These are phyloP conservation scores for Suhomyces sp. DNA, from an alignment of 805 yeast genomes.

Conservation along the genomic window DNA sequence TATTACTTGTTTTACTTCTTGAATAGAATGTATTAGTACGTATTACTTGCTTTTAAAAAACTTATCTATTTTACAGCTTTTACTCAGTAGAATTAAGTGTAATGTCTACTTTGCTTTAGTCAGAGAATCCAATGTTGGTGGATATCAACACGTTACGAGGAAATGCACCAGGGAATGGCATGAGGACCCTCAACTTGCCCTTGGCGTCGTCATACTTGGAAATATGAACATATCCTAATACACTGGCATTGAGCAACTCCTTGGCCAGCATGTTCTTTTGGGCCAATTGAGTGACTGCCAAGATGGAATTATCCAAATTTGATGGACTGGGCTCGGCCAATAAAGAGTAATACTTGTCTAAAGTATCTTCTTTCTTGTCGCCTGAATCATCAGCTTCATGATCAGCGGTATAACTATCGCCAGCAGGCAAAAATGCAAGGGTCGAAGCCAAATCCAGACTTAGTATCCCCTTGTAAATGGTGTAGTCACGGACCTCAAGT, in stretches of 20 bases:
- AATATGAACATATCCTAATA: slow-evolving; percentile 76
- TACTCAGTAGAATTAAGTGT: too few species aligned
- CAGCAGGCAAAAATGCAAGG: slow-evolving; percentile 41
- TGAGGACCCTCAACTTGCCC: slow-evolving; percentile 62
- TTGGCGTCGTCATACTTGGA: slow-evolving; percentile 73
- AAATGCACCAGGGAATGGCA: slow-evolving; percentile 84
- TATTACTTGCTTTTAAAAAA: too few species aligned
- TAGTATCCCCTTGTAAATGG: slow-evolving; percentile 58
- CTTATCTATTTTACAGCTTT: too few species aligned
- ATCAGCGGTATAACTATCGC: slow-evolving; percentile 38
- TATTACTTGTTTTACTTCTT: too few species aligned
- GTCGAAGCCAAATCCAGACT: slow-evolving; percentile 35
- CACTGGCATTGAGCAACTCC: slow-evolving; percentile 54
- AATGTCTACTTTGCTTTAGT: too few species aligned
- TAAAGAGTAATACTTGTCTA: slow-evolving; percentile 32
- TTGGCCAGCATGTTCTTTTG: slow-evolving; percentile 42
- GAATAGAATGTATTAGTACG: too few species aligned
- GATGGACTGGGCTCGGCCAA: slow-evolving; percentile 47
- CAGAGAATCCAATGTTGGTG: slow-evolving; percentile 80
- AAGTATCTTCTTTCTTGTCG: slow-evolving; percentile 23
- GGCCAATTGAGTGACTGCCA: slow-evolving; percentile 53
- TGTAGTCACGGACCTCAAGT: slow-evolving; percentile 58
- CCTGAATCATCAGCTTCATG: slow-evolving; percentile 12
- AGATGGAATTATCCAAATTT: slow-evolving; percentile 68
- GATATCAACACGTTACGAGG: slow-evolving; percentile 73